Percentiles rank a stretch among this genome's conserved stretches.
Conservation (phyloP, 495 filamentous ascomycete species). For the Xylaria scruposa region DNA sequence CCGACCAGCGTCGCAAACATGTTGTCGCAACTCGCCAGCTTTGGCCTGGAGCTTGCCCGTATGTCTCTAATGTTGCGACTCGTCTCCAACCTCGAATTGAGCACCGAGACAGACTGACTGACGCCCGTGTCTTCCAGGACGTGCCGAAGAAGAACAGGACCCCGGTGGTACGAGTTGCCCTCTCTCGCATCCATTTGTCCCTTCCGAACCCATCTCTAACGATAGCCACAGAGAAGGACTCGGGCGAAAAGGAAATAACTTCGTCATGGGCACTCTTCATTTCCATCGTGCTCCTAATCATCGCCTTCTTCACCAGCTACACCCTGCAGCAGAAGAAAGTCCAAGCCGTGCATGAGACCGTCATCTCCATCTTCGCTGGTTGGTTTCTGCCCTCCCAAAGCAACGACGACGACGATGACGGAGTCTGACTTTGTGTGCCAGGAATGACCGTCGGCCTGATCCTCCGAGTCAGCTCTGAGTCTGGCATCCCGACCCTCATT, state of each 20-base stretch:
- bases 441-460: slow-evolving; percentile 96
- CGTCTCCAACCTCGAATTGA: not conserved
- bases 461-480: slow-evolving; percentile 76
- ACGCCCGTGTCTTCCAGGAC: slow-evolving; percentile 41
- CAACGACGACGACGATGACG: slow-evolving; percentile 5
- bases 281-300: slow-evolving; percentile 87
- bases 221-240: slow-evolving; percentile 49
- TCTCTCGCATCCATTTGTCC: slow-evolving; percentile 21
- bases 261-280: slow-evolving; percentile 98
- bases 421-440: slow-evolving; percentile 44
- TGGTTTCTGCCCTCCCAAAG: slow-evolving; percentile 36
- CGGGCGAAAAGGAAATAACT: slow-evolving; percentile 81
- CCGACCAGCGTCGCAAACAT: slow-evolving; percentile 33
- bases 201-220: slow-evolving; percentile 38
- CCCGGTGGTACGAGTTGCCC: slow-evolving; percentile 51
- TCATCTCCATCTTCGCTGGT: slow-evolving; percentile 98
- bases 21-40: slow-evolving; percentile 47
- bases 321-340: slow-evolving; percentile 93
- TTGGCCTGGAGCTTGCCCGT: slow-evolving; percentile 51
- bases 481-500: slow-evolving; percentile 83
- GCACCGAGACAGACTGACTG: slow-evolving; percentile 8
- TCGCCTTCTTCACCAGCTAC: slow-evolving; percentile 96
- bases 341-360: slow-evolving; percentile 96
- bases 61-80: slow-evolving; percentile 30
- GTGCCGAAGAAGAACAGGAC: slow-evolving; percentile 57